phyloP scores from a whole-genome alignment of 2,329 filamentous ascomycete genomes.

The Penicillium sp. region DNA sequence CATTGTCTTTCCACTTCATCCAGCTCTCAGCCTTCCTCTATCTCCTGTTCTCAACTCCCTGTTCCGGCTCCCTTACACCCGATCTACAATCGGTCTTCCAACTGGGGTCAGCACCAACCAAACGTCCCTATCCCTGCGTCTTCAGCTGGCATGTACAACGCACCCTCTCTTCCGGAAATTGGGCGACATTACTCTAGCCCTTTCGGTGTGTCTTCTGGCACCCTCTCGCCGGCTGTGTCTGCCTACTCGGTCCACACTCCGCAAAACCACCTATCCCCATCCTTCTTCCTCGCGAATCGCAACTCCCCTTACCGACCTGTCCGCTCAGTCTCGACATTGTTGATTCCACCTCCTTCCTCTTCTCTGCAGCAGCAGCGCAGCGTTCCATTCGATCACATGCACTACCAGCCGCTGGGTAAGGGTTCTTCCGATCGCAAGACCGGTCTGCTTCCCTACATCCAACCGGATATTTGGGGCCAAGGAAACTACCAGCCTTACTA shows the following conservation, averaged over 20 bases:
- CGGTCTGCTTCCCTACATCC: constrained; percentile 63
- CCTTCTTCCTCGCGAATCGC: constrained; percentile 80
- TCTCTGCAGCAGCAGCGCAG: constrained; percentile 72
- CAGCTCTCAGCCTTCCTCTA: constrained; percentile 33
- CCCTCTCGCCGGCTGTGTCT: constrained; percentile 67
- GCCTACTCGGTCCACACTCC: constrained; percentile 60
- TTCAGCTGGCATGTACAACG: constrained; percentile 30
- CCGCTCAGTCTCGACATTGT: constrained; percentile 82
- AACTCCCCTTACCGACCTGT: constrained; percentile 92
- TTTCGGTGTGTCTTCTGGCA: constrained; percentile 52
- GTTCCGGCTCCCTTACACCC: constrained; percentile 70
- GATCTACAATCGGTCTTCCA: constrained; percentile 62
- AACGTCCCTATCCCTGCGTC: constrained; percentile 32
- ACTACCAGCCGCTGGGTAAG: constrained; percentile 75
- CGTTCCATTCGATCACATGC: constrained; percentile 69
- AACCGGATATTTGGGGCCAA: constrained; percentile 45
- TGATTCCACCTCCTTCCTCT: constrained; percentile 79
- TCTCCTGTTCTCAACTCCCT: constrained; percentile 51
- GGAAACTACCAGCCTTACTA: constrained; percentile 32
- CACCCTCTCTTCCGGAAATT: constrained; percentile 33
- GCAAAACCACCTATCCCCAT: constrained; percentile 77
- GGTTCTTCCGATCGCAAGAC: constrained; percentile 63
- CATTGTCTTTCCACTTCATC: constrained; percentile 40
- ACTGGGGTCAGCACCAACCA: constrained; percentile 48
- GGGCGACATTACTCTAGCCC: constrained; percentile 50